These are phyloP conservation scores for Phialophora expanda DNA, from an alignment of 2,329 filamentous ascomycete species.

Conservation along the genomic window DNA sequence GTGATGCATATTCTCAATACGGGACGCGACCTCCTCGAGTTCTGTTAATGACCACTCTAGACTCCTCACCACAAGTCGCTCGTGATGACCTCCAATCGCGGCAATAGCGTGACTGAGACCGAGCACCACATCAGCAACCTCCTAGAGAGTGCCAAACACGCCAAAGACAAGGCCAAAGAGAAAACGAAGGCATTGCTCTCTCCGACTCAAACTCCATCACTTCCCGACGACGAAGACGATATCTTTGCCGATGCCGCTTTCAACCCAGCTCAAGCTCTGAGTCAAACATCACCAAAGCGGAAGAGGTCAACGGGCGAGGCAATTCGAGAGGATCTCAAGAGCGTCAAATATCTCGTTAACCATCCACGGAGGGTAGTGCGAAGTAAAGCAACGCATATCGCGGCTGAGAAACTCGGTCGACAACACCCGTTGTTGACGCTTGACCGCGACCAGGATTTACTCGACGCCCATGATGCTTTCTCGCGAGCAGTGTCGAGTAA, in stretches of 20 bases:
- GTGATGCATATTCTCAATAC: neutral
- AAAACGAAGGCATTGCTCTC: conserved; percentile 28
- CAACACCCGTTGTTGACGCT: conserved; percentile 42
- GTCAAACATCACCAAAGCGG: conserved; percentile 31
- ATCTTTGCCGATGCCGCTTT: conserved; percentile 44
- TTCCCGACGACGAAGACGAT: conserved; percentile 13
- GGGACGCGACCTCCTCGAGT: neutral
- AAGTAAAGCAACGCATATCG: conserved; percentile 42
- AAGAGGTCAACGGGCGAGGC: conserved; percentile 35
- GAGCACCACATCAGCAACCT: conserved; percentile 25
- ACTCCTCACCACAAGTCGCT: neutral
- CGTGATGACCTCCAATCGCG: conserved; percentile 12
- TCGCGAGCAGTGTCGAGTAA: conserved; percentile 35
- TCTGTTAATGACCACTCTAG: neutral
- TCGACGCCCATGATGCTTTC: conserved; percentile 44
- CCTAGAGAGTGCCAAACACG: conserved; percentile 17
- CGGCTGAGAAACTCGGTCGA: conserved; percentile 43
- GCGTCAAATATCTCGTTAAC: conserved; percentile 36
- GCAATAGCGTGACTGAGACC: conserved; percentile 14
- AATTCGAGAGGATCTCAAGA: conserved; percentile 35
- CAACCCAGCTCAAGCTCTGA: conserved; percentile 41
- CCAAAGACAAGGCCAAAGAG: conserved; percentile 29
- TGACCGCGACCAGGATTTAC: conserved; percentile 43
- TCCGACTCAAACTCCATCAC: neutral
- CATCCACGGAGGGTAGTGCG: conserved; percentile 44